These are phyloP conservation scores for Gaillardinia entomophila DNA, from an alignment of 805 yeast species.

Conservation along the genomic window DNA sequence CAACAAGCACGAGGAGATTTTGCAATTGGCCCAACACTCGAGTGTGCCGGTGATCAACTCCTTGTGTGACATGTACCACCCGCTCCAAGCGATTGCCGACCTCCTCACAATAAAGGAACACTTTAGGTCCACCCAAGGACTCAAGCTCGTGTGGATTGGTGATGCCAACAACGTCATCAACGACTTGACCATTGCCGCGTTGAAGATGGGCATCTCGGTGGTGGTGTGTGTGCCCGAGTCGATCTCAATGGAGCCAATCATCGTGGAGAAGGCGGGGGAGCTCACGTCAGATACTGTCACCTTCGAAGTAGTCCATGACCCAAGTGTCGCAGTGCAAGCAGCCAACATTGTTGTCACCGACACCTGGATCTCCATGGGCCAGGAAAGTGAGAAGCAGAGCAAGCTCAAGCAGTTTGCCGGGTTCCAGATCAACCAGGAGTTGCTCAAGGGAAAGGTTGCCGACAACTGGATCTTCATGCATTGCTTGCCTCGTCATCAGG, in stretches of 20 bases:
- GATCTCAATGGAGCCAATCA: slow-evolving; percentile 53
- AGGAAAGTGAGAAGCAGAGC: slow-evolving; percentile 69
- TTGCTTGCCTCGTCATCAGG: slow-evolving; percentile 92
- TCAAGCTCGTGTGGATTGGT: slow-evolving; percentile 92
- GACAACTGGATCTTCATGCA: slow-evolving; percentile 89
- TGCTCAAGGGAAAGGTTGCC: slow-evolving; percentile 58
- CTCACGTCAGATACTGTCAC: slow-evolving; percentile 41
- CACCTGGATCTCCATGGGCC: slow-evolving; percentile 98
- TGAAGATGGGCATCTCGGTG: slow-evolving; percentile 78
- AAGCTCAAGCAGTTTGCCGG: slow-evolving; percentile 80
- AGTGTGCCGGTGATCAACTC: slow-evolving; percentile 90
- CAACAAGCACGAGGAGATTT: slow-evolving; percentile 75
- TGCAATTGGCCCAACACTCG: slow-evolving; percentile 69
- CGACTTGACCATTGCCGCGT: slow-evolving; percentile 84
- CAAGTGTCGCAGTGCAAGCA: slow-evolving; percentile 61
- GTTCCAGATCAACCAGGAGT: slow-evolving; percentile 70
- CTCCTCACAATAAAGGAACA: slow-evolving; percentile 78
- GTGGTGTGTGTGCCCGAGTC: slow-evolving; percentile 75
- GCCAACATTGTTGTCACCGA: slow-evolving; percentile 93
- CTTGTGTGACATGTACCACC: slow-evolving; percentile 88
- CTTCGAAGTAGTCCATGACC: slow-evolving; percentile 63
- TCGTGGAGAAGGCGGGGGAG: slow-evolving; percentile 51
- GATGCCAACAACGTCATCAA: slow-evolving; percentile 95
- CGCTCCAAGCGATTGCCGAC: slow-evolving; percentile 93
- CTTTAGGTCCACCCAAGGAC: slow-evolving; percentile 51